phyloP scores from a whole-genome alignment of 192 early-diverging fungal species.

The Spizellomyces sp. region DNA sequence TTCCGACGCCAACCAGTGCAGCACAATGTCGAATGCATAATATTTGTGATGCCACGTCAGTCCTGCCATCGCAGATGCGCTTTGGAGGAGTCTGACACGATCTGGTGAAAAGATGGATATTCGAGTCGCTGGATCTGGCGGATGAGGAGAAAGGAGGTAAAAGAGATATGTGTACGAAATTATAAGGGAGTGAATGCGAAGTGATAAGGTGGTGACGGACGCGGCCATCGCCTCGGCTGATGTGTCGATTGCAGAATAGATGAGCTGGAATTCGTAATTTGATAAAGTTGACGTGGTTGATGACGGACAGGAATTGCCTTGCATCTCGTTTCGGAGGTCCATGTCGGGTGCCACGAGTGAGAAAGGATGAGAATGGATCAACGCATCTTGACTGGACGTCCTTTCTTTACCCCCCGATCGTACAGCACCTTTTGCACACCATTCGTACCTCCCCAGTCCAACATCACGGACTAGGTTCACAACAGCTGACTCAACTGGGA shows the following conservation, averaged over 20 bases:
- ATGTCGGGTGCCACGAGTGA: background rate
- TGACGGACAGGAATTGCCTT: background rate
- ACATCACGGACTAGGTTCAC: background rate
- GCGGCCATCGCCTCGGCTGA: background rate
- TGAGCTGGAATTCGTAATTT: background rate
- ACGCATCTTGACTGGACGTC: background rate
- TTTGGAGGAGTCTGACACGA: background rate
- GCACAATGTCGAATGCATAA: background rate
- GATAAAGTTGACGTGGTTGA: background rate
- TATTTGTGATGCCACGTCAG: background rate
- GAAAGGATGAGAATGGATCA: background rate
- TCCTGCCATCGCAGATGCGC: background rate
- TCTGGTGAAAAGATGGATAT: background rate
- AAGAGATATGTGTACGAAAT: conserved; percentile 1
- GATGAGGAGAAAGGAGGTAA: background rate
- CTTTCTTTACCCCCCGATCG: too few species aligned
- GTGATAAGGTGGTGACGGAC: background rate
- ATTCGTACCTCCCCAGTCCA: background rate
- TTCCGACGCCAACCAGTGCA: background rate
- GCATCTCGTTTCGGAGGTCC: background rate
- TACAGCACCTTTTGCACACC: background rate
- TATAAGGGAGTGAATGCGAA: background rate
- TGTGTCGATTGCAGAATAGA: background rate
- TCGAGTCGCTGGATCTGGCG: background rate
- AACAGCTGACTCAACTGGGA: background rate